These are phyloP conservation scores for Lactuca saligna DNA, from an alignment of 129 eudicot genomes.

Conservation along the genomic window DNA sequence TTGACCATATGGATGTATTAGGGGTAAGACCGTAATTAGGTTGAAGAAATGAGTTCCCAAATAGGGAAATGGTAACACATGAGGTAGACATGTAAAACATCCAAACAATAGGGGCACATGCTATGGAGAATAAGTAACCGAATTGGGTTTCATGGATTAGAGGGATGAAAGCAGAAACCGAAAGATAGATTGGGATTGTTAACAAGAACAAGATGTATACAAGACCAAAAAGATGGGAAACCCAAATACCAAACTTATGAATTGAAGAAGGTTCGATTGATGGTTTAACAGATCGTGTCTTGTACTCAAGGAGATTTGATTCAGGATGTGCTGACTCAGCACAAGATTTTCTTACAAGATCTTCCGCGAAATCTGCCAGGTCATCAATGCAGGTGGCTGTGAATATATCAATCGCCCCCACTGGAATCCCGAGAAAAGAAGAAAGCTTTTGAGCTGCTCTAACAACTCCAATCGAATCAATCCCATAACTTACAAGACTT, in stretches of 20 bases:
- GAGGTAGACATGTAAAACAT: conserved; percentile 35
- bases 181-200: conserved; percentile 35
- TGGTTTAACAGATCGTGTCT: background rate
- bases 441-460: conserved; percentile 57
- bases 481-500: conserved; percentile 41
- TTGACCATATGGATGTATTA: conserved; percentile 50
- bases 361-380: conserved; percentile 47
- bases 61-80: conserved; percentile 32
- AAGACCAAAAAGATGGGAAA: conserved; percentile 36
- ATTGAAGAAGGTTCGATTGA: conserved; percentile 17
- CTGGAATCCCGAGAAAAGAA: conserved; percentile 38
- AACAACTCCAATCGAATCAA: conserved; percentile 55
- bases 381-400: conserved; percentile 56
- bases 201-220: conserved; percentile 27
- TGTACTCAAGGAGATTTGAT: conserved; percentile 12
- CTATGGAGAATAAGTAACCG: conserved; percentile 36
- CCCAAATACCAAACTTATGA: conserved; percentile 35
- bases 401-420: conserved; percentile 51
- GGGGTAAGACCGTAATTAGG: conserved; percentile 54
- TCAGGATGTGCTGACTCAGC: conserved; percentile 7
- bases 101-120: conserved; percentile 47
- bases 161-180: conserved; percentile 27
- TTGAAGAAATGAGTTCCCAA: conserved; percentile 59
- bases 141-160: no score
- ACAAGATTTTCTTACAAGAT: conserved; percentile 30